A percentile compares a stretch with the other conserved stretches of the same genome.
Conservation (phyloP, 2,329 filamentous ascomycete species). For the Alternaria infectoria region DNA sequence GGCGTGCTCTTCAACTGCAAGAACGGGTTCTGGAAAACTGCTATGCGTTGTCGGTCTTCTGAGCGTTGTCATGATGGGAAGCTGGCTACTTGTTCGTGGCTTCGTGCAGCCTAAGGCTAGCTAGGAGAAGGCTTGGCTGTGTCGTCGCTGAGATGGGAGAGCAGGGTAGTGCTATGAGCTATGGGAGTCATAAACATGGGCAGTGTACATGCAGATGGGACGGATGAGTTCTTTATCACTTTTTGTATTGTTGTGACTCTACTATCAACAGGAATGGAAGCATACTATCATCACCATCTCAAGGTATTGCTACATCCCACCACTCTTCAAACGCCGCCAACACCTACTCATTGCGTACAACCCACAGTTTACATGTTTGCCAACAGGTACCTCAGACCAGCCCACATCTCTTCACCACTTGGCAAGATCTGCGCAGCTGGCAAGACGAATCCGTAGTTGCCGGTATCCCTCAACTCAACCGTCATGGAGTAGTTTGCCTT, state of each 20-base stretch:
- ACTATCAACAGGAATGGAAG: background rate
- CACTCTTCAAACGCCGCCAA: background rate
- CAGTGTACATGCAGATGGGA: background rate
- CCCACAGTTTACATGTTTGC: background rate
- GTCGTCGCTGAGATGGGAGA: background rate
- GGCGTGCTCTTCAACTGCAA: conserved; percentile 9
- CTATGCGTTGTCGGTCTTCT: background rate
- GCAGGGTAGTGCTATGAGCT: background rate
- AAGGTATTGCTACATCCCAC: background rate
- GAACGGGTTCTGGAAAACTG: conserved; percentile 4
- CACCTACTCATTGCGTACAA: background rate
- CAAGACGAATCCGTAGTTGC: conserved; percentile 57
- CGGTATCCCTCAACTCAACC: conserved; percentile 59
- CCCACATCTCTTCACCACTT: conserved; percentile 56
- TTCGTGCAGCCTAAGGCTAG: background rate
- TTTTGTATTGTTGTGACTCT: background rate
- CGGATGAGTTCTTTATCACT: background rate
- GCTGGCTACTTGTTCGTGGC: background rate
- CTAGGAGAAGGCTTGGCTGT: too few species aligned
- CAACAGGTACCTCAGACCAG: conserved; percentile 42
- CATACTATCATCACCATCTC: background rate
- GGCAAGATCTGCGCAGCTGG: conserved; percentile 58
- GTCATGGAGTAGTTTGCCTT: conserved; percentile 56
- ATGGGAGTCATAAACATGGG: background rate
- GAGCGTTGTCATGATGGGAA: conserved; percentile 2